These are phyloP conservation scores for Phaeosphaeria sp. DNA, from an alignment of 2,329 filamentous ascomycete species.

Conservation along the genomic window DNA sequence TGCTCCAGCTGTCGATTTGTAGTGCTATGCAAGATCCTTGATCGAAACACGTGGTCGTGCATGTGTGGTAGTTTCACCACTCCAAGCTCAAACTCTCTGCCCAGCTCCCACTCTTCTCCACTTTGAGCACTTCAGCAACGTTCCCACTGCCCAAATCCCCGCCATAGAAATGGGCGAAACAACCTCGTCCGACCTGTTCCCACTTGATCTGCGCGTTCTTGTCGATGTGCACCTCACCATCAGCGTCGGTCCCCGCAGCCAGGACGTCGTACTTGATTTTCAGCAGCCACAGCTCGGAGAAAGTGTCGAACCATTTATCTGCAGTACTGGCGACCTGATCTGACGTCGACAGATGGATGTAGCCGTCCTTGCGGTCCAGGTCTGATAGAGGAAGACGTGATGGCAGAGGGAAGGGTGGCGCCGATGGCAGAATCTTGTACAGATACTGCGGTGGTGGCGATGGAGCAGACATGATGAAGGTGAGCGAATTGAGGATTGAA, in stretches of 20 bases:
- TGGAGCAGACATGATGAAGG: slow-evolving; percentile 39
- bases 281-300: slow-evolving; percentile 56
- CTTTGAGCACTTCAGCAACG: slow-evolving; percentile 57
- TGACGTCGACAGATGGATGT: slow-evolving; percentile 66
- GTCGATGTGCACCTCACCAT: slow-evolving; percentile 27
- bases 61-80: slow-evolving; percentile 33
- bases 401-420: slow-evolving; percentile 63
- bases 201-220: slow-evolving; percentile 56
- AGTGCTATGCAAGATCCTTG: neutral
- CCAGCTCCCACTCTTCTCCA: slow-evolving; percentile 60
- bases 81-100: slow-evolving; percentile 41
- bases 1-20: neutral
- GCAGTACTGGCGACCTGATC: slow-evolving; percentile 54
- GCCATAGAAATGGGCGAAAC: slow-evolving; percentile 67
- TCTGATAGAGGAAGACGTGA: slow-evolving; percentile 63
- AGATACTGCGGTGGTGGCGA: slow-evolving; percentile 48
- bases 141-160: slow-evolving; percentile 62
- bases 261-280: slow-evolving; percentile 60
- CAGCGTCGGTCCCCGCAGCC: slow-evolving; percentile 41
- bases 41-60: neutral
- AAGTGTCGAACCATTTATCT: slow-evolving; percentile 42
- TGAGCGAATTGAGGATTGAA: neutral
- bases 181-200: slow-evolving; percentile 57
- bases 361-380: slow-evolving; percentile 66
- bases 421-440: slow-evolving; percentile 67